phyloP scores from a whole-genome alignment of 108 stramenopile species.

The Cyclotella distinguenda region DNA sequence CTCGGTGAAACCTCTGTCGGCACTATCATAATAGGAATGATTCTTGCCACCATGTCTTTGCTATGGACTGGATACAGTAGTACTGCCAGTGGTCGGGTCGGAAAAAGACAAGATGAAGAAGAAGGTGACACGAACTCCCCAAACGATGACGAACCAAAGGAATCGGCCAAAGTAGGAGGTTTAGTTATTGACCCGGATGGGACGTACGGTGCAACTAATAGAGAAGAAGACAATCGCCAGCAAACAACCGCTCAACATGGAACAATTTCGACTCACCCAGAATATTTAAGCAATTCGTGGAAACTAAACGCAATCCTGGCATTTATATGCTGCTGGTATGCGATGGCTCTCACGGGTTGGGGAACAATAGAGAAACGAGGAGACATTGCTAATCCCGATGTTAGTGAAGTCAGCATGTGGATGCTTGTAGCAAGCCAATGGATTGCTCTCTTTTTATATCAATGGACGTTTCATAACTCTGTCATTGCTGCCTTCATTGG shows the following conservation, averaged over 20 bases:
- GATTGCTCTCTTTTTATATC: constrained; percentile 77
- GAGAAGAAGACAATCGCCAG: constrained; percentile 16
- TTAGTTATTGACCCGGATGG: constrained; percentile 31
- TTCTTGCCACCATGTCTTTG: constrained; percentile 70
- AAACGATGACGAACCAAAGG: constrained; percentile 3
- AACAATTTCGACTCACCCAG: background rate
- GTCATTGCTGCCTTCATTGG: constrained; percentile 5
- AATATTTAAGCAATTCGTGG: constrained; percentile 54
- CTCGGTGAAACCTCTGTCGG: constrained; percentile 68
- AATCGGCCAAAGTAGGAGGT: constrained; percentile 46
- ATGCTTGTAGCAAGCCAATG: constrained; percentile 90
- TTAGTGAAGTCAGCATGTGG: constrained; percentile 88
- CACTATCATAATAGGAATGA: constrained; percentile 74
- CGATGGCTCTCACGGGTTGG: constrained; percentile 93
- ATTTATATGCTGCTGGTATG: constrained; percentile 71
- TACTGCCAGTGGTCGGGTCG: constrained; percentile 57
- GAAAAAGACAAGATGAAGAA: constrained; percentile 13
- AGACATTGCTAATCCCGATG: constrained; percentile 71
- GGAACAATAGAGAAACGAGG: constrained; percentile 75
- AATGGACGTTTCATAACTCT: constrained; percentile 73
- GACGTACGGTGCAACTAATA: constrained; percentile 41
- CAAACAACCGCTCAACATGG: constrained; percentile 2
- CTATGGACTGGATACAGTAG: constrained; percentile 80
- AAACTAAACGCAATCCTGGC: constrained; percentile 85
- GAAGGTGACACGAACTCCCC: constrained; percentile 15